A percentile compares a stretch with the other conserved stretches of the same genome.
Conservation (phyloP, 176 grass and related monocot species). For the Avena eriantha region DNA sequence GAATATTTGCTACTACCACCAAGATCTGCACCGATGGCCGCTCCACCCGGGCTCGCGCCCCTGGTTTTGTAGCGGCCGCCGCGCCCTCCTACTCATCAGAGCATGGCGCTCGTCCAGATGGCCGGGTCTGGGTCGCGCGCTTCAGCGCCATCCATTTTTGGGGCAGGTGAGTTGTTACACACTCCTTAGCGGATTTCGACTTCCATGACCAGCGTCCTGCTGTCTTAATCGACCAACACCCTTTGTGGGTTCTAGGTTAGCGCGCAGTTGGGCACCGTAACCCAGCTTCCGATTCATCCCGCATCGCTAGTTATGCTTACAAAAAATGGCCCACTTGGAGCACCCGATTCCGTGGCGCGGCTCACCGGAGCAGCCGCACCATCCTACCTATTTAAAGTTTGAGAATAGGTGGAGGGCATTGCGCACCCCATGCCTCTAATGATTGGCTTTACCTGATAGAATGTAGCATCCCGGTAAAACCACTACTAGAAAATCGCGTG, state of each 20-base stretch:
- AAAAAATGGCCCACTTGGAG: constrained; percentile 72
- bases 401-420: no score
- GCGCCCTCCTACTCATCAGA: constrained; percentile 51
- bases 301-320: constrained; percentile 69
- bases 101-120: not conserved
- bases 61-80: constrained; percentile 53
- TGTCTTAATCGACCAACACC: constrained; percentile 70
- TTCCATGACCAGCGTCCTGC: constrained; percentile 46
- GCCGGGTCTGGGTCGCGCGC: not conserved
- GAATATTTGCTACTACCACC: constrained; percentile 85
- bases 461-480: no score
- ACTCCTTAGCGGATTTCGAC: constrained; percentile 74
- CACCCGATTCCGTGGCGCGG: constrained; percentile 49
- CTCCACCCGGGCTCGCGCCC: constrained; percentile 62
- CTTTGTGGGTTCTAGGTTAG: constrained; percentile 66
- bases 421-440: no score
- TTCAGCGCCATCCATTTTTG: not conserved
- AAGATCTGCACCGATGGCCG: constrained; percentile 64
- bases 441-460: no score
- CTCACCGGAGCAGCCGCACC: not conserved
- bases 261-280: constrained; percentile 43
- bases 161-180: constrained; percentile 83
- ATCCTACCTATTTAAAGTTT: no score
- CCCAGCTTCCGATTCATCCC: constrained; percentile 44
- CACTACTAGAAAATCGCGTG: no score